Base-by-base conservation (phyloP, 352 stramenopile genomes). In the Phytophthora cajani region DNA sequence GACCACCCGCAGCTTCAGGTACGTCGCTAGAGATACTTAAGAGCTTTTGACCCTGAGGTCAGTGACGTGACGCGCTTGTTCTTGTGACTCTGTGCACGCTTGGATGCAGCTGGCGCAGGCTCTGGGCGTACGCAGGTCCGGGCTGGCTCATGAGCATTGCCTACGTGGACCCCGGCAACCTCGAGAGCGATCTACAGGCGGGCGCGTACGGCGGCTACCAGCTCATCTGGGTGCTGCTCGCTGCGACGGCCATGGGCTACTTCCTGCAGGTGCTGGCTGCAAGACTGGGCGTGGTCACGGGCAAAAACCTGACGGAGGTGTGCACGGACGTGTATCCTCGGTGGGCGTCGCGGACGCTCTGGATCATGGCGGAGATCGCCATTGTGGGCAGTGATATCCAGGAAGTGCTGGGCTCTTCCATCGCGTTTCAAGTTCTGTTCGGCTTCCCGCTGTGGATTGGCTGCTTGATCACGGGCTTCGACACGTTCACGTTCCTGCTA, bases 91-190 rank as follows among this genome's bases (percentile, higher is more conserved):
- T 27, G n/a, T 40, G 21, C 6, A 27, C 16, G 8, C 7, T 53
- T 53, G 46, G 46, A 53, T 71, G 40, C 38, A 93, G 82, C 55
- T 94, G 88, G 87, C 42, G 71, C 46, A 92, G 84, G 32, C 62
- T 96, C 17, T 96, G 89, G 88, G 84, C 78, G 44, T 95, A 95
- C 59, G 82, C 88, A 2, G 89, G 89, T 7, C 88, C 88, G 0
- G 90, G 90, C 0, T 97, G 87, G 86, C 85, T 97, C 76, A 97
- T 98, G 88, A 97, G 88, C 71, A 98, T 98, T 51, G 96, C 96
- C 42, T 99, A 98, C 75, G 83, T 99, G 42, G 96, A 99, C 65
- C 97, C 96, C 0, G 97, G 96, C 10, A 99, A 99, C 77, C 89
- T 99, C 44, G 95, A 98, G 71, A 96, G 91, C 49, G 96, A 99